A percentile compares a stretch with the other conserved stretches of the same genome.
Conservation (phyloP, 345 rosid genomes). For the Aethionema arabicum region DNA sequence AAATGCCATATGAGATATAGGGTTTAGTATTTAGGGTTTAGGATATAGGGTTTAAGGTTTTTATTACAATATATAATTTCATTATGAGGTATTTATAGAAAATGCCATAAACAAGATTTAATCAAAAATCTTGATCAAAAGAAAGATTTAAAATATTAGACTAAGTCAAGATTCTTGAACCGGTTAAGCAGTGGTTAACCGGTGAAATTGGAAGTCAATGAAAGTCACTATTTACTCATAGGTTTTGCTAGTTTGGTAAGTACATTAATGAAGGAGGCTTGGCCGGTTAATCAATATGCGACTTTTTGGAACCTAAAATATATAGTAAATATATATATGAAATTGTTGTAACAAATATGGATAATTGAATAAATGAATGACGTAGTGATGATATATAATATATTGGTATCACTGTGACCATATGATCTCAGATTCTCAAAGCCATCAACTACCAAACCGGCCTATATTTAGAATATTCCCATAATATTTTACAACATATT, state of each 20-base stretch:
- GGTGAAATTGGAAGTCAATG: background rate
- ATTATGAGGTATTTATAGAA: too few relatives aligned
- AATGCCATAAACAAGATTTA: too few relatives aligned
- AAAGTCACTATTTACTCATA: constrained; percentile 3
- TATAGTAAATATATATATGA: background rate
- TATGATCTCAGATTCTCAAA: constrained; percentile 13
- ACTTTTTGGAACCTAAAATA: constrained; percentile 12
- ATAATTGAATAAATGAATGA: constrained; percentile 12
- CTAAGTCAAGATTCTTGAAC: too few relatives aligned
- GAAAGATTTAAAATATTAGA: too few relatives aligned
- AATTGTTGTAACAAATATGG: constrained; percentile 5
- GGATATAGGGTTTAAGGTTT: too few relatives aligned
- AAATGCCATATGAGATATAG: too few relatives aligned
- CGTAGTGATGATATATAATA: constrained; percentile 2
- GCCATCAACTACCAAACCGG: constrained; percentile 20
- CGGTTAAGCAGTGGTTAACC: background rate
- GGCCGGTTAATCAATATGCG: background rate
- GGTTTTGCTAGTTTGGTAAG: constrained; percentile 22
- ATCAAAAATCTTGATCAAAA: too few relatives aligned
- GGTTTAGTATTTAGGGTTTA: too few relatives aligned
- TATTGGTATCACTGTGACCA: constrained; percentile 18
- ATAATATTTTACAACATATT: constrained; percentile 10
- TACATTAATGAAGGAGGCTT: constrained; percentile 9
- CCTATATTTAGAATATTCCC: constrained; percentile 13
- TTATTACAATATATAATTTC: too few relatives aligned